A percentile compares a stretch with the other conserved stretches of the same genome.
Conservation (phyloP, 75 land plant species). For the Adiantum capillusveneris region DNA sequence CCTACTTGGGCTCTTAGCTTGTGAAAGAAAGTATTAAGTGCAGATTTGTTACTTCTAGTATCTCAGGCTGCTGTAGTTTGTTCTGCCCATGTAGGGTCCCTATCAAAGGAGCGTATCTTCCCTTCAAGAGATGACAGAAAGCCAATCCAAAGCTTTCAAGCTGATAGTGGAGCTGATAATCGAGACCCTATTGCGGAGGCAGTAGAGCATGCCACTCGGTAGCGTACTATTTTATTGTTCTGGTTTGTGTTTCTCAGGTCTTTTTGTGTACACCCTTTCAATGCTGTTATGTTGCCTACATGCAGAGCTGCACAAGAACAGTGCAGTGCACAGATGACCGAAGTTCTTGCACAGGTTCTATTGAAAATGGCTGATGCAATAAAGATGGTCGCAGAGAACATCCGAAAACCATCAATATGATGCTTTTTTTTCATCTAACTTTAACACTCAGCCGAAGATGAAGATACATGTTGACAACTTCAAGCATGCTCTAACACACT, state of each 20-base stretch:
- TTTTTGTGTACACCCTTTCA: not conserved
- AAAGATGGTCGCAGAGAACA: slow-evolving; percentile 1
- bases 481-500: too few relatives aligned
- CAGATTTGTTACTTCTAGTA: not conserved
- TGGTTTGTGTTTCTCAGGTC: not conserved
- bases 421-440: too few relatives aligned
- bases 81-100: not conserved
- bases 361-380: slow-evolving; percentile 1
- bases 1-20: too few relatives aligned
- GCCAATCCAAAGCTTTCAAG: not conserved
- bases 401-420: too few relatives aligned
- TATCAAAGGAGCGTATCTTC: not conserved
- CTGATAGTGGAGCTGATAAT: not conserved
- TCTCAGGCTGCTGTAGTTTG: too few relatives aligned
- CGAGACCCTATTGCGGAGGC: slow-evolving; percentile 1
- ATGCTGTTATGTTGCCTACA: not conserved
- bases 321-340: slow-evolving; percentile 5
- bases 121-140: not conserved
- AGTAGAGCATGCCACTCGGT: not conserved
- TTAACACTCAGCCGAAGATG: too few relatives aligned
- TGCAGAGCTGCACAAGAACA: not conserved
- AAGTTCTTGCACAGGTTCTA: not conserved
- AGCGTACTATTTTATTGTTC: not conserved
- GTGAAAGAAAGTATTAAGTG: too few relatives aligned
- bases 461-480: too few relatives aligned